Evolutionary conservation across 345 rosid genomes (phyloP).

Genomic region (Sonneratia caseolaris): DNA sequence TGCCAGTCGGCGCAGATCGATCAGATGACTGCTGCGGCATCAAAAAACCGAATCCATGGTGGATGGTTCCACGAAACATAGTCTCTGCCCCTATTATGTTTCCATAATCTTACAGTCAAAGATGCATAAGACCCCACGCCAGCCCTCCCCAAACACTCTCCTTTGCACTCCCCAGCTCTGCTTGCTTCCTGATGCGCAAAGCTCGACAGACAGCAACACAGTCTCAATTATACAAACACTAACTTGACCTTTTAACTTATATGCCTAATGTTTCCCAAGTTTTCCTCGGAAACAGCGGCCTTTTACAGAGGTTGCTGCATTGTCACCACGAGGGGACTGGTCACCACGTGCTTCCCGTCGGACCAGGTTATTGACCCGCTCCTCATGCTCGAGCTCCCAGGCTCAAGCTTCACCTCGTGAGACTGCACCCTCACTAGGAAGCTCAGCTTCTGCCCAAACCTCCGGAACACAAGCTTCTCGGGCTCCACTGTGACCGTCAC

Average conservation of each 20-base stretch:
- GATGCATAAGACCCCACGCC: neutral
- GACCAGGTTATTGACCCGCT: constrained; percentile 77
- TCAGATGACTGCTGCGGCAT: too few species aligned
- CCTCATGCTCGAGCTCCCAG: constrained; percentile 43
- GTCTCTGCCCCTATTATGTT: neutral
- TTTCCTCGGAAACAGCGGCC: neutral
- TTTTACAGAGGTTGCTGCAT: constrained; percentile 83
- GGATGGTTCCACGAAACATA: neutral
- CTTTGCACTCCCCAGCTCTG: neutral
- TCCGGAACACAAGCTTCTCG: constrained; percentile 42
- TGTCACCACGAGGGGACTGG: constrained; percentile 76
- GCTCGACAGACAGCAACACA: constrained; percentile 9
- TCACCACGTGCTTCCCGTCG: constrained; percentile 67
- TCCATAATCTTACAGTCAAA: neutral
- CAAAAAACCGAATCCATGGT: neutral
- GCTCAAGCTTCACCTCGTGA: constrained; percentile 34
- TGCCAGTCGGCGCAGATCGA: too few species aligned
- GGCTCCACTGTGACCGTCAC: constrained; percentile 53
- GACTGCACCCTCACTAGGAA: constrained; percentile 53
- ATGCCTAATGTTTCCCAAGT: neutral
- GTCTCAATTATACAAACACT: neutral
- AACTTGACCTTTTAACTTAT: neutral
- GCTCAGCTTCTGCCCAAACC: constrained; percentile 62
- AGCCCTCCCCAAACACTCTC: neutral
- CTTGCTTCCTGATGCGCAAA: constrained; percentile 13